These are phyloP conservation scores for Drosera spatulata DNA, from an alignment of 179 eudicot species.

Conservation along the genomic window DNA sequence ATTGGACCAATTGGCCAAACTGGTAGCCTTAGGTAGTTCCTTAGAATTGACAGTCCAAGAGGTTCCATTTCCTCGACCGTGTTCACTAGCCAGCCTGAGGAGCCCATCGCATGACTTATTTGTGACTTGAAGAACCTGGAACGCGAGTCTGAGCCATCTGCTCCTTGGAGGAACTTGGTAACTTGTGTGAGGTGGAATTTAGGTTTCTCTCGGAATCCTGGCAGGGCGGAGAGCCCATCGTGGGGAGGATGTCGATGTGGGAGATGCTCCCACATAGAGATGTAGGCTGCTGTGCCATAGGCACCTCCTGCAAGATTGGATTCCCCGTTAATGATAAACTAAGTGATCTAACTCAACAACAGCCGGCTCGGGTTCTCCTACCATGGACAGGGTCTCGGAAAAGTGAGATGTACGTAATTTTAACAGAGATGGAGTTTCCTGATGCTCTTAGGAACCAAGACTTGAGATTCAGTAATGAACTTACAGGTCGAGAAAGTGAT, in stretches of 20 bases:
- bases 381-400: no score
- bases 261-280: conserved; percentile 52
- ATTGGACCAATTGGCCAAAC: conserved; percentile 70
- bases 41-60: conserved; percentile 36
- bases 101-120: conserved; percentile 16
- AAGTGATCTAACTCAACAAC: no score
- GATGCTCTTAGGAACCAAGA: no score
- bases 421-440: no score
- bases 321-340: no score
- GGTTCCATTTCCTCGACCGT: conserved; percentile 69
- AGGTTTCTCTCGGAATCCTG: conserved; percentile 52
- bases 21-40: conserved; percentile 31
- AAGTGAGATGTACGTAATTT: no score
- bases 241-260: conserved; percentile 36
- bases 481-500: conserved; percentile 8
- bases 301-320: conserved; percentile 54
- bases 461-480: neutral
- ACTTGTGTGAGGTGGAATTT: conserved; percentile 35
- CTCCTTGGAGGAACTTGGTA: conserved; percentile 32
- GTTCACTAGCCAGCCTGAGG: conserved; percentile 61
- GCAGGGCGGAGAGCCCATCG: conserved; percentile 34
- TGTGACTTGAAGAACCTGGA: conserved; percentile 51
- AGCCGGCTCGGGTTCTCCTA: no score
- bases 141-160: conserved; percentile 66
- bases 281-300: conserved; percentile 56